A percentile compares a stretch with the other conserved stretches of the same genome.
phyloP scores from a whole-genome alignment of 805 yeast genomes.

The Pichia exigua region DNA sequence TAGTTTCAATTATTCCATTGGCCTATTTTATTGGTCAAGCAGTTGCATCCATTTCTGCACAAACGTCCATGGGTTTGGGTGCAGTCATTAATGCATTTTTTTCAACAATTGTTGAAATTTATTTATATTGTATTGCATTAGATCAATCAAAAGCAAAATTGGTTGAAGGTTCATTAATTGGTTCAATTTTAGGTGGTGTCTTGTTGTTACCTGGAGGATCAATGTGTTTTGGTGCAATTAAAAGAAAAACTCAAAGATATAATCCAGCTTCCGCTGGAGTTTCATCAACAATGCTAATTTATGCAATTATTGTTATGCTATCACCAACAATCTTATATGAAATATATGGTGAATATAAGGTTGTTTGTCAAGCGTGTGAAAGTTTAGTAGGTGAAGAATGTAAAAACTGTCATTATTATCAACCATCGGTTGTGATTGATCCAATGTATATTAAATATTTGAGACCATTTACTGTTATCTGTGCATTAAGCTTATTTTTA shows the following conservation, averaged over 20 bases:
- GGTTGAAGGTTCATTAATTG: constrained; percentile 94
- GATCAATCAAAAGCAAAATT: constrained; percentile 76
- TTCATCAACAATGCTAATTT: constrained; percentile 88
- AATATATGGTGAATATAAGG: constrained; percentile 80
- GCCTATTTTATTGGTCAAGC: constrained; percentile 98
- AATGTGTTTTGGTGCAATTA: constrained; percentile 96
- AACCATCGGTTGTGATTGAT: constrained; percentile 68
- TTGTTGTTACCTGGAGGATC: constrained; percentile 86
- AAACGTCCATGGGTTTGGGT: constrained; percentile 97
- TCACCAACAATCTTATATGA: constrained; percentile 88
- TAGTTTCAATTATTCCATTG: constrained; percentile 81
- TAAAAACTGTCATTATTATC: constrained; percentile 65
- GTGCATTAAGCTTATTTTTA: constrained; percentile 71
- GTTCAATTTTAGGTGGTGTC: constrained; percentile 89
- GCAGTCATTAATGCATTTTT: constrained; percentile 97
- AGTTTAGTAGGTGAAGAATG: constrained; percentile 33
- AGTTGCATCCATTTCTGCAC: constrained; percentile 98
- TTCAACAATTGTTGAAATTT: constrained; percentile 92
- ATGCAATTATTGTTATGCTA: constrained; percentile 83
- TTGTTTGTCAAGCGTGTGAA: constrained; percentile 57
- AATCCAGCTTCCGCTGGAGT: constrained; percentile 97
- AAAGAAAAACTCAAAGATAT: constrained; percentile 87
- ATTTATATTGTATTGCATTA: constrained; percentile 85
- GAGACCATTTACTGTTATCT: constrained; percentile 72
- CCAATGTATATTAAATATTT: constrained; percentile 57